These are phyloP conservation scores for Macroventuria anomochaeta DNA, from an alignment of 2,329 filamentous ascomycete species.

Conservation along the genomic window DNA sequence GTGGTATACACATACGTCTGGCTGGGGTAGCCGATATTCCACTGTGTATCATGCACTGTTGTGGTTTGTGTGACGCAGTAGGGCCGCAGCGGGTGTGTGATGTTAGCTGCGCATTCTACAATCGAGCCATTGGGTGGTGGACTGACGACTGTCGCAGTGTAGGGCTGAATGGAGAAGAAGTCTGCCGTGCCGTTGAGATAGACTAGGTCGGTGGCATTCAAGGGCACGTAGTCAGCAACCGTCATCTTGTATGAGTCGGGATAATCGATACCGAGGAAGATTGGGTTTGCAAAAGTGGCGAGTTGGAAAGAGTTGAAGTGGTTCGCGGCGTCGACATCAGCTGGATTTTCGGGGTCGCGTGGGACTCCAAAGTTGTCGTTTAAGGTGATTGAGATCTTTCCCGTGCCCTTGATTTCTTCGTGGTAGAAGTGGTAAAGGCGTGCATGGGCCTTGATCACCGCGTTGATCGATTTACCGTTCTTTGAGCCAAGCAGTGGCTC, in stretches of 20 bases:
- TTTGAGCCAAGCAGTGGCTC: constrained; percentile 56
- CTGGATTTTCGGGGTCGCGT: constrained; percentile 46
- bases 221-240: constrained; percentile 49
- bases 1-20: constrained; percentile 65
- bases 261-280: constrained; percentile 61
- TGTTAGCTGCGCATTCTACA: constrained; percentile 57
- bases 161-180: constrained; percentile 64
- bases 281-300: constrained; percentile 59
- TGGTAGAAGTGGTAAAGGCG: constrained; percentile 61
- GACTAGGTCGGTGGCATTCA: constrained; percentile 57
- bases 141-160: constrained; percentile 63
- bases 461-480: constrained; percentile 50
- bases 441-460: constrained; percentile 55
- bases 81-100: constrained; percentile 55
- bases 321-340: constrained; percentile 55
- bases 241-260: constrained; percentile 52
- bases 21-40: constrained; percentile 65
- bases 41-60: constrained; percentile 56
- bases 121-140: constrained; percentile 55
- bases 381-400: constrained; percentile 59
- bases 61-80: constrained; percentile 61
- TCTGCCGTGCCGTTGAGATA: constrained; percentile 56
- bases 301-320: constrained; percentile 55
- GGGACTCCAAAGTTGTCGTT: constrained; percentile 51
- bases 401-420: constrained; percentile 59